Evolutionary conservation across 805 yeast genomes (phyloP).

Genomic region (Zygotorulaspora danielsina): DNA sequence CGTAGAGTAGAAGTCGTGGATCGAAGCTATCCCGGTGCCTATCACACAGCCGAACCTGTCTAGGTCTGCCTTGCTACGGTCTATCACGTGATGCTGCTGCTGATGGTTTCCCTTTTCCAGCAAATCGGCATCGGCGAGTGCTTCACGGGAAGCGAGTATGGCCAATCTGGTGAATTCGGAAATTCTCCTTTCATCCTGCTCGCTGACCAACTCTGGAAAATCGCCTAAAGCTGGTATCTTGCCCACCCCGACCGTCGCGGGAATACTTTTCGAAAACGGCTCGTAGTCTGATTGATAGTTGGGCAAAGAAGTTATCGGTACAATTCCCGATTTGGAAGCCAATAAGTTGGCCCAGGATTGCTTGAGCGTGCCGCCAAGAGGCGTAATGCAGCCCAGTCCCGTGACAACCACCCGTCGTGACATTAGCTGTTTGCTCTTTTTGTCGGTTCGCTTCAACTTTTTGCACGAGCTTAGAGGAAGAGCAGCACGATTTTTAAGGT

Average conservation of each 20-base stretch:
- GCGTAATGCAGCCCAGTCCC: conserved; percentile 83
- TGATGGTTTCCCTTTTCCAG: conserved; percentile 35
- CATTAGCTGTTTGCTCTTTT: background rate
- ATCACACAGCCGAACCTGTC: conserved; percentile 62
- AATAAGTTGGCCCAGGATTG: conserved; percentile 53
- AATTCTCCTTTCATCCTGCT: conserved; percentile 46
- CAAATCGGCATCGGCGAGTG: conserved; percentile 64
- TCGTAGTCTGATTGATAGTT: conserved; percentile 38
- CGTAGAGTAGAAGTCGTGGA: conserved; percentile 57
- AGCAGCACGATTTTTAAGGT: no score
- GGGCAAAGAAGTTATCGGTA: conserved; percentile 44
- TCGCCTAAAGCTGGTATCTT: conserved; percentile 53
- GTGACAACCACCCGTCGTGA: conserved; percentile 77
- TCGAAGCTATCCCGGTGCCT: conserved; percentile 91
- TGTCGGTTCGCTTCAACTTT: background rate
- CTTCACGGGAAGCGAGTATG: conserved; percentile 70
- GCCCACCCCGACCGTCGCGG: conserved; percentile 62
- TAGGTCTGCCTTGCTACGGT: conserved; percentile 26
- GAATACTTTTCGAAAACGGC: conserved; percentile 51
- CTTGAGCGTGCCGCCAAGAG: conserved; percentile 68
- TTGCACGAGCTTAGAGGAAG: background rate
- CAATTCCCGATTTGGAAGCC: conserved; percentile 52
- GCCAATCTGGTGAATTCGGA: conserved; percentile 78
- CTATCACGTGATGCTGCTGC: no score
- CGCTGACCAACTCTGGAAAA: conserved; percentile 36